phyloP scores from a whole-genome alignment of 2,329 filamentous ascomycete genomes.

The Erysiphe pulchra region DNA sequence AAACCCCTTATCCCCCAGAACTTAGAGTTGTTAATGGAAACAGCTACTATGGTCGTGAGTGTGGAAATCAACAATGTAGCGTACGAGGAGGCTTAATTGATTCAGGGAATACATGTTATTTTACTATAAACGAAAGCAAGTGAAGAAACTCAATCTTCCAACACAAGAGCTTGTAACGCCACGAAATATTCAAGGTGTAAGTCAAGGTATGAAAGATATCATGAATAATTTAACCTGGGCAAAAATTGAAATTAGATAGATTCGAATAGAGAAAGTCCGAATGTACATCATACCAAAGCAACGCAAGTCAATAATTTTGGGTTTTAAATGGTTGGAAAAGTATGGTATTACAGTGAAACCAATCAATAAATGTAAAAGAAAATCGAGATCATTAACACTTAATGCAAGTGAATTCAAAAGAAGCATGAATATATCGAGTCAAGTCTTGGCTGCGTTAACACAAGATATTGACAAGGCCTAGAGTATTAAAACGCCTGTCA shows the following conservation, averaged over 20 bases:
- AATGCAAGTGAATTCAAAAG: no score
- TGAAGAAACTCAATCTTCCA: not conserved
- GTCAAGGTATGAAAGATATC: not conserved
- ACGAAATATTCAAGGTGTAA: not conserved
- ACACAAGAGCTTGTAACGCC: not conserved
- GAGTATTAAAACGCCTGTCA: no score
- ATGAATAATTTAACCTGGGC: not conserved
- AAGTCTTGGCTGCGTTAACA: no score
- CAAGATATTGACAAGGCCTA: no score
- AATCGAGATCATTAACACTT: no score
- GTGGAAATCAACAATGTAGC: not conserved
- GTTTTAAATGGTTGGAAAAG: not conserved
- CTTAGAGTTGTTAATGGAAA: not conserved
- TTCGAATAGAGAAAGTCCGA: not conserved
- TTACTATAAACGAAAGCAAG: no score
- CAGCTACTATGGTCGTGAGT: not conserved
- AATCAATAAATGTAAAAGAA: no score
- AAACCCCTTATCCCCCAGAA: no score
- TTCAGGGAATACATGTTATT: not conserved
- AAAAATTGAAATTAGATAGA: not conserved
- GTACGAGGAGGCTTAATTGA: not conserved
- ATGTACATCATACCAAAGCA: not conserved
- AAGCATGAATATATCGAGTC: no score
- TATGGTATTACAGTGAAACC: not conserved
- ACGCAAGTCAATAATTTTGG: not conserved